Evolutionary conservation across 139 green algal species (phyloP).

Genomic region (Chlorella vulgaris): DNA sequence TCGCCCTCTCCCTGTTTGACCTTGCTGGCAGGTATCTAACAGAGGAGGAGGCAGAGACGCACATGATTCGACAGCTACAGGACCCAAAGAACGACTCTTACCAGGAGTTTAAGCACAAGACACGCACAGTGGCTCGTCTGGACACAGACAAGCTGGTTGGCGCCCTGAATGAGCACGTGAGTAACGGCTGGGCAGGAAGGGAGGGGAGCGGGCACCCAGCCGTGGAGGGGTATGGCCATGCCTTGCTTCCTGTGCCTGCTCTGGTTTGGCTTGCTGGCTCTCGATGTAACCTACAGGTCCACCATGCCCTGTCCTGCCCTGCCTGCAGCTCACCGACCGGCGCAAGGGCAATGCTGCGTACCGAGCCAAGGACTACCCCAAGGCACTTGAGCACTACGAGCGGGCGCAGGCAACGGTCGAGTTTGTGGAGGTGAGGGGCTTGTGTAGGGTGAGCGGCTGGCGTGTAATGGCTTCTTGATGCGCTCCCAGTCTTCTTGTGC

Average conservation of each 20-base stretch:
- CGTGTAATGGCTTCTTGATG: neutral
- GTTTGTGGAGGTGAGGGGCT: constrained; percentile 42
- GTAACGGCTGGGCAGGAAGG: neutral
- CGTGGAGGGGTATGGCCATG: neutral
- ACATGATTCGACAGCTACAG: constrained; percentile 50
- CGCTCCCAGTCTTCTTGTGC: no score
- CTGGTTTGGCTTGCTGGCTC: no score
- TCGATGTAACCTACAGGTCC: no score
- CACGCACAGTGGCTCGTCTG: constrained; percentile 40
- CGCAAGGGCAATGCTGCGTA: constrained; percentile 61
- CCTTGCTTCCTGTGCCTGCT: no score
- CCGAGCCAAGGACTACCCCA: constrained; percentile 29
- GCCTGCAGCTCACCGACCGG: constrained; percentile 61
- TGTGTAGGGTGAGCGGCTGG: no score
- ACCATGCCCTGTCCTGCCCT: neutral
- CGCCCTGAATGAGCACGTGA: constrained; percentile 78
- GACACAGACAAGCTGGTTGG: constrained; percentile 66
- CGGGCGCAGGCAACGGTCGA: constrained; percentile 61
- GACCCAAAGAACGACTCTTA: constrained; percentile 38
- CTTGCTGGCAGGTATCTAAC: constrained; percentile 45
- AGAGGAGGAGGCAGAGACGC: constrained; percentile 62
- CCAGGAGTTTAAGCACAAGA: constrained; percentile 43
- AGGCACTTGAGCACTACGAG: constrained; percentile 63
- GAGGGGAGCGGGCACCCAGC: neutral
- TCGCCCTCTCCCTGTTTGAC: no score